Conservation (phyloP, 139 green algal species). For the Chlamydomonas incerta region DNA sequence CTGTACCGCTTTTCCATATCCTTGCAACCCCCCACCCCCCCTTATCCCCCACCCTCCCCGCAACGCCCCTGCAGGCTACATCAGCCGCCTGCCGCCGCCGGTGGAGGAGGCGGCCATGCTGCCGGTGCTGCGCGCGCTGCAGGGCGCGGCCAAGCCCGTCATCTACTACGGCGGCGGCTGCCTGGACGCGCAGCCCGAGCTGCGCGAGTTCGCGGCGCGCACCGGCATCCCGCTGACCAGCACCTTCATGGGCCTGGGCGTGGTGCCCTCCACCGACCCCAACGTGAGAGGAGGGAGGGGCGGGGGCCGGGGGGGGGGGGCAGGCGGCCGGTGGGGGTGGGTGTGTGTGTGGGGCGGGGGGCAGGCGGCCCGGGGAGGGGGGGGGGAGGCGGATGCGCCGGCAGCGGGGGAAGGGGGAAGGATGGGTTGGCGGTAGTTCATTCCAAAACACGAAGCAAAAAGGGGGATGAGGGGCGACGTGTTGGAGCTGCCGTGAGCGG, state of each 20-base stretch:
- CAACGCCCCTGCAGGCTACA: slow-evolving; percentile 80
- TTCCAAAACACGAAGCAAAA: too few relatives aligned
- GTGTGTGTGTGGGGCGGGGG: too few relatives aligned
- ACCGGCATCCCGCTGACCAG: slow-evolving; percentile 90
- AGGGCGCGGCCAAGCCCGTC: slow-evolving; percentile 34
- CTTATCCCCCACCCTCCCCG: neutral
- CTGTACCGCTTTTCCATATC: too few relatives aligned
- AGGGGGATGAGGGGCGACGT: too few relatives aligned
- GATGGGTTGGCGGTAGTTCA: too few relatives aligned
- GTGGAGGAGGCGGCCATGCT: slow-evolving; percentile 57
- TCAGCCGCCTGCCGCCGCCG: slow-evolving; percentile 84
- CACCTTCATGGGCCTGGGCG: slow-evolving; percentile 97
- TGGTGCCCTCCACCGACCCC: slow-evolving; percentile 73
- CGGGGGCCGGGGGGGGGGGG: too few relatives aligned
- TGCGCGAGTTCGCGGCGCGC: slow-evolving; percentile 83
- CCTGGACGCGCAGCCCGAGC: slow-evolving; percentile 76
- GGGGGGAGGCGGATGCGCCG: too few relatives aligned
- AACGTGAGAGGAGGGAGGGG: neutral
- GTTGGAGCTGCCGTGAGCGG: too few relatives aligned
- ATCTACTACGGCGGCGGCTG: slow-evolving; percentile 91
- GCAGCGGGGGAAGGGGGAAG: too few relatives aligned
- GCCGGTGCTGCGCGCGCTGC: slow-evolving; percentile 33
- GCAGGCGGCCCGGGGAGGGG: too few relatives aligned
- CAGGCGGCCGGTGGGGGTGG: too few relatives aligned
- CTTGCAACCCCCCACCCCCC: too few relatives aligned